phyloP scores from a whole-genome alignment of 2,329 filamentous ascomycete species.

The Dendryphion nanum region DNA sequence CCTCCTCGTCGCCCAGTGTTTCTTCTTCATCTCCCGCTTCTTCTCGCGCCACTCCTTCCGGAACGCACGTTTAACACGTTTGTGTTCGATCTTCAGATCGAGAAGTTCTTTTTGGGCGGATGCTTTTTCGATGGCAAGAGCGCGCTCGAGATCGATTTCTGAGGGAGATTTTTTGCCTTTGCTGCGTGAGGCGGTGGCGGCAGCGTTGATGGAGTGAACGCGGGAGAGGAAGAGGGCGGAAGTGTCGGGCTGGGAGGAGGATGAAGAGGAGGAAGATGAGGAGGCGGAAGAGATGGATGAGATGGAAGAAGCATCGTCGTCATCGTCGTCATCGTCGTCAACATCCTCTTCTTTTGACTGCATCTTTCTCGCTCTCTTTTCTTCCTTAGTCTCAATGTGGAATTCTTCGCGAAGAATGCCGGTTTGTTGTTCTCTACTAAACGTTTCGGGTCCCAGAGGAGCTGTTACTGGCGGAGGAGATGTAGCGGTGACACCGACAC shows the following conservation, averaged over 20 bases:
- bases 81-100: conserved; percentile 19
- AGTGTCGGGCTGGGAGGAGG: conserved; percentile 12
- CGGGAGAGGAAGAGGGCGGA: conserved; percentile 13
- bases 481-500: not conserved
- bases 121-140: conserved; percentile 23
- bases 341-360: too few relatives aligned
- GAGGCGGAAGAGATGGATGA: conserved; percentile 21
- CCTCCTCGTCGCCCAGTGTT: conserved; percentile 6
- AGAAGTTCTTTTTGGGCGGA: conserved; percentile 13
- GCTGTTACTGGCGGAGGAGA: not conserved
- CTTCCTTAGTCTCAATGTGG: not conserved
- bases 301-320: conserved; percentile 19
- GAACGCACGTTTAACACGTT: conserved; percentile 14
- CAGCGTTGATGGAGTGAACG: conserved; percentile 22
- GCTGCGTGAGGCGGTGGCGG: conserved; percentile 11
- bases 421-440: not conserved
- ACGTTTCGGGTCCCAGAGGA: not conserved
- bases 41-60: conserved; percentile 13
- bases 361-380: conserved; percentile 5
- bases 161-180: conserved; percentile 24
- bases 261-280: conserved; percentile 11
- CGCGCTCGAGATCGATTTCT: conserved; percentile 23
- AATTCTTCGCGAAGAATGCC: conserved; percentile 1
- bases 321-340: conserved; percentile 12
- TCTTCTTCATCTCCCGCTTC: conserved; percentile 18